A percentile compares a stretch with the other conserved stretches of the same genome.
Evolutionary conservation across 108 stramenopile genomes (phyloP).

Genomic region (Epipyxis sp.): DNA sequence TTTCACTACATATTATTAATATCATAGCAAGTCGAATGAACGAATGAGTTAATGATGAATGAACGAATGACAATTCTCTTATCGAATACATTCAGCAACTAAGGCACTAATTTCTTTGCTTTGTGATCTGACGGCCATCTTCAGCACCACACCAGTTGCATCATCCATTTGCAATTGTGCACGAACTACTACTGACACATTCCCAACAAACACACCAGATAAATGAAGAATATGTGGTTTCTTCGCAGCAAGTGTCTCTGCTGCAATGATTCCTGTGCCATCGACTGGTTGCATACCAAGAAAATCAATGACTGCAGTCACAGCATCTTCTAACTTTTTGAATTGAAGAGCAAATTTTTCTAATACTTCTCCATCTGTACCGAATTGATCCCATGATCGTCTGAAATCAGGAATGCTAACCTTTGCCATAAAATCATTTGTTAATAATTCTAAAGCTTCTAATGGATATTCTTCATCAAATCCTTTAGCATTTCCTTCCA

Average conservation of each 20-base stretch:
- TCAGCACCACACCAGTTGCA: conserved; percentile 64
- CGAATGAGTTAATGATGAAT: too few species aligned
- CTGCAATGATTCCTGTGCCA: conserved; percentile 58
- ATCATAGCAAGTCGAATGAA: too few species aligned
- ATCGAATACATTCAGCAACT: conserved; percentile 80
- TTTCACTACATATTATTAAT: too few species aligned
- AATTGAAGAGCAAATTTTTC: conserved; percentile 87
- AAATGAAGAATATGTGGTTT: conserved; percentile 83
- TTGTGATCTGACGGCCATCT: conserved; percentile 81
- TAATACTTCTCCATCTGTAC: conserved; percentile 70
- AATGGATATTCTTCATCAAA: conserved; percentile 87
- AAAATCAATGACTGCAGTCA: conserved; percentile 69
- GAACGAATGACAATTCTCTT: conserved; percentile 32
- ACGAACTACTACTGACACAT: conserved; percentile 69
- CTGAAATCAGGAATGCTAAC: conserved; percentile 76
- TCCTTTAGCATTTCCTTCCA: conserved; percentile 62
- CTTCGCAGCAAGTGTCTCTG: not conserved
- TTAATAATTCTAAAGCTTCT: conserved; percentile 74
- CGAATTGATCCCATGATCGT: conserved; percentile 73
- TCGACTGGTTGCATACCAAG: conserved; percentile 89
- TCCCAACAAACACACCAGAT: conserved; percentile 77
- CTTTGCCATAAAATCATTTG: conserved; percentile 89
- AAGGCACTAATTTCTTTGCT: conserved; percentile 65
- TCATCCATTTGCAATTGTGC: conserved; percentile 75
- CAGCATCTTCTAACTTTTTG: conserved; percentile 77